A percentile compares a stretch with the other conserved stretches of the same genome.
These are phyloP conservation scores for Plasmopara halstedii DNA, from an alignment of 352 stramenopile genomes.

Conservation along the genomic window DNA sequence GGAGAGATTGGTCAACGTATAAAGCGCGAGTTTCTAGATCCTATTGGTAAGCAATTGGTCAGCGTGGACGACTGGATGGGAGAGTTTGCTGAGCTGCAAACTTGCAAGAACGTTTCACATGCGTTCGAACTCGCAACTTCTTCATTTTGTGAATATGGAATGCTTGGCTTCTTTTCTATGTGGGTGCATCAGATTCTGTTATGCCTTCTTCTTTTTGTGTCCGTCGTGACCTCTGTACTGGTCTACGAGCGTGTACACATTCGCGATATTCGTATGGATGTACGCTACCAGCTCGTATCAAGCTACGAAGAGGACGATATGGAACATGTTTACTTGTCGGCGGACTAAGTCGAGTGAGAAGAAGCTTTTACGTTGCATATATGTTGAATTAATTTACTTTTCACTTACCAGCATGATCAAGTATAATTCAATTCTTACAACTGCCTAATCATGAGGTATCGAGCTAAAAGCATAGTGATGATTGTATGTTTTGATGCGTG, in stretches of 20 bases:
- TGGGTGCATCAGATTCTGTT: conserved; percentile 80
- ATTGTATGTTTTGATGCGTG: too few species aligned
- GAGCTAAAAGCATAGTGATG: too few species aligned
- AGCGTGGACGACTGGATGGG: conserved; percentile 20
- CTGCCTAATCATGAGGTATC: too few species aligned
- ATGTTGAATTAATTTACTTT: conserved; percentile 15
- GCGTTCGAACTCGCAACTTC: conserved; percentile 40
- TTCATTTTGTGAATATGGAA: conserved; percentile 72
- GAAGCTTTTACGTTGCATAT: conserved; percentile 7
- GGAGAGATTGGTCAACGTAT: conserved; percentile 47
- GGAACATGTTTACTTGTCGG: conserved; percentile 72
- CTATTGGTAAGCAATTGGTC: conserved; percentile 44
- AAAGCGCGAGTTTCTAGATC: conserved; percentile 66
- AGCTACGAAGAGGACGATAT: conserved; percentile 76
- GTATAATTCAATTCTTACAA: too few species aligned
- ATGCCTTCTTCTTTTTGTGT: conserved; percentile 69
- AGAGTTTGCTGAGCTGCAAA: conserved; percentile 37
- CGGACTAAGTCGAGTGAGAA: conserved; percentile 27
- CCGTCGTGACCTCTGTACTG: conserved; percentile 58
- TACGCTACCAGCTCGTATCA: conserved; percentile 69
- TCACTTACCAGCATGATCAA: too few species aligned
- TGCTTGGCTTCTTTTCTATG: conserved; percentile 80
- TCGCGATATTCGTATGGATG: conserved; percentile 42
- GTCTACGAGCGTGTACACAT: conserved; percentile 75
- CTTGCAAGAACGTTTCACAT: conserved; percentile 38